A percentile compares a stretch with the other conserved stretches of the same genome.
Conservation (phyloP, 2,329 filamentous ascomycete species). For the Diaporthe vexans region DNA sequence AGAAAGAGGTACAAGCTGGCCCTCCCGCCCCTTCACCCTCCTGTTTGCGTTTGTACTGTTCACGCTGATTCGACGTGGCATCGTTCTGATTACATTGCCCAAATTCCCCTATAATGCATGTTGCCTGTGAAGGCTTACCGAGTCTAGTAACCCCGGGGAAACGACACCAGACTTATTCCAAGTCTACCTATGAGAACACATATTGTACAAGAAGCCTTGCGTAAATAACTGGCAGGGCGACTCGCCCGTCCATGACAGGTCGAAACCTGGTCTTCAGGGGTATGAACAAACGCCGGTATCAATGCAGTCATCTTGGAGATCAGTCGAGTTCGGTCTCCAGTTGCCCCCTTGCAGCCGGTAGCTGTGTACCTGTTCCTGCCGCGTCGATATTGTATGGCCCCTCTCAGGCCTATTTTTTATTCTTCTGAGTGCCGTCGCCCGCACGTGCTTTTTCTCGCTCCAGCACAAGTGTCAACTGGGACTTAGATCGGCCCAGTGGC, state of each 20-base stretch:
- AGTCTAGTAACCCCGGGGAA: conserved; percentile 4
- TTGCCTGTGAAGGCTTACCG: conserved; percentile 14
- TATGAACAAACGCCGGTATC: conserved; percentile 11
- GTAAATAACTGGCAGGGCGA: conserved; percentile 1
- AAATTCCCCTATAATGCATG: background rate
- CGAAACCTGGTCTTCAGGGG: background rate
- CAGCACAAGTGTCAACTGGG: conserved; percentile 70
- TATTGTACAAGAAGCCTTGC: background rate
- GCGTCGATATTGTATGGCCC: background rate
- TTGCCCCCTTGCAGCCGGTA: background rate
- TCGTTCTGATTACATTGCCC: background rate
- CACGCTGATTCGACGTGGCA: background rate
- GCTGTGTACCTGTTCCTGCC: background rate
- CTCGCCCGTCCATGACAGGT: background rate
- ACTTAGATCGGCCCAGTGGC: conserved; percentile 70
- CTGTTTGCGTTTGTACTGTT: background rate
- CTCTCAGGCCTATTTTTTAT: background rate
- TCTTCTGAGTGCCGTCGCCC: conserved; percentile 42
- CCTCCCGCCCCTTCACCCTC: background rate
- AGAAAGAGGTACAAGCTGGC: background rate
- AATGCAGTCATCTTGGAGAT: conserved; percentile 1
- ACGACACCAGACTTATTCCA: background rate
- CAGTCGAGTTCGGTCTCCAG: background rate
- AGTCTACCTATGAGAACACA: background rate
- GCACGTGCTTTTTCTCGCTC: conserved; percentile 63